Evolutionary conservation across 73 alveolate species (phyloP).

Genomic region (Uronychia binucleata): DNA sequence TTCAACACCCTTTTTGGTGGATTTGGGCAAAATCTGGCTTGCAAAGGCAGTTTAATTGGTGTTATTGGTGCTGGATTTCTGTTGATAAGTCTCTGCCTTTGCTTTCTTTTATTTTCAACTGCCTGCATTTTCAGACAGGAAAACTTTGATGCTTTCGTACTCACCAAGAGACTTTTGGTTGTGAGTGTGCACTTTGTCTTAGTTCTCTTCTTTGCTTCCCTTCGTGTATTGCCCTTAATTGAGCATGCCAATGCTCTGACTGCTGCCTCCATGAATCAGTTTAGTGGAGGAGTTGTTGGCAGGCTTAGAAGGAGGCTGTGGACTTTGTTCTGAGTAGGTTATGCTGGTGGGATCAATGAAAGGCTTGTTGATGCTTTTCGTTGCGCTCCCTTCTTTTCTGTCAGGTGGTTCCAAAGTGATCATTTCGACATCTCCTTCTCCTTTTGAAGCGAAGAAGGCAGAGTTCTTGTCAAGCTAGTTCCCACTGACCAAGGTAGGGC

Average conservation of each 20-base stretch:
- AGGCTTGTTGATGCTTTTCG: no score
- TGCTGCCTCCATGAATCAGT: not conserved
- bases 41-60: no score
- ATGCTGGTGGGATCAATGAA: not conserved
- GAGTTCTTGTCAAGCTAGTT: not conserved
- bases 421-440: not conserved
- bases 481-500: no score
- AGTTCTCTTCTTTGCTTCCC: not conserved
- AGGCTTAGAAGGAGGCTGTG: not conserved
- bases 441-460: not conserved
- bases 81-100: not conserved
- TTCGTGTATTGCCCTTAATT: no score
- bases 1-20: no score
- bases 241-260: not conserved
- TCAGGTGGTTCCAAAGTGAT: not conserved
- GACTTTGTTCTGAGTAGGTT: not conserved
- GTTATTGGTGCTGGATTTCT: no score
- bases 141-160: not conserved
- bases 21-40: no score
- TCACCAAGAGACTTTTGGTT: not conserved
- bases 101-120: not conserved
- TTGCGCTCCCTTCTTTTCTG: no score
- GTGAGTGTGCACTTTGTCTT: not conserved
- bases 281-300: not conserved
- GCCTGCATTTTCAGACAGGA: not conserved